Conservation (phyloP, 2,329 filamentous ascomycete species). For the Ciborinia camelliae region DNA sequence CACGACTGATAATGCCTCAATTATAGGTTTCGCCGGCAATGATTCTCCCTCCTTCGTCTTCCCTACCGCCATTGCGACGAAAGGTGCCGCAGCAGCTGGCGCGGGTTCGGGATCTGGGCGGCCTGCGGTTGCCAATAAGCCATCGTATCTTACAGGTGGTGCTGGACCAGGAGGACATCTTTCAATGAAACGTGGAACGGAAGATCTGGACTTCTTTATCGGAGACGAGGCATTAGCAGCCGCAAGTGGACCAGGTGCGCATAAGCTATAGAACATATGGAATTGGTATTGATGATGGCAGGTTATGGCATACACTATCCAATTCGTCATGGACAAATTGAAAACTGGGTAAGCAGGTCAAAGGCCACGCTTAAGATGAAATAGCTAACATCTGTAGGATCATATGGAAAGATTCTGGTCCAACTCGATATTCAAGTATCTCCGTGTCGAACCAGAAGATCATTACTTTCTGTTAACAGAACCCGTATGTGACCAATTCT, state of each 20-base stretch:
- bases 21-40: constrained; percentile 91
- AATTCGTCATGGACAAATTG: constrained; percentile 95
- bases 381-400: constrained; percentile 55
- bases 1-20: constrained; percentile 15
- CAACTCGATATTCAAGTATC: constrained; percentile 99
- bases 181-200: constrained; percentile 88
- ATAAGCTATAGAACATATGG: background rate
- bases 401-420: constrained; percentile 99
- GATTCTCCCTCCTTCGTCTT: constrained; percentile 99
- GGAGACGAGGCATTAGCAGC: constrained; percentile 92
- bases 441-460: constrained; percentile 96
- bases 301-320: constrained; percentile 97
- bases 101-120: constrained; percentile 80
- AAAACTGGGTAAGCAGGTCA: constrained; percentile 79
- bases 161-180: constrained; percentile 80
- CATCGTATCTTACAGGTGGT: constrained; percentile 88
- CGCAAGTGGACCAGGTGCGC: constrained; percentile 71
- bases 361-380: constrained; percentile 1
- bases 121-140: constrained; percentile 89
- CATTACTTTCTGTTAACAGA: constrained; percentile 98
- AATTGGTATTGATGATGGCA: constrained; percentile 39
- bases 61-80: constrained; percentile 96
- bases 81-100: constrained; percentile 67
- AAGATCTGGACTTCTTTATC: constrained; percentile 98
- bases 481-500: constrained; percentile 60